phyloP scores from a whole-genome alignment of 2,329 filamentous ascomycete genomes.

The Fusarium duplospermum region DNA sequence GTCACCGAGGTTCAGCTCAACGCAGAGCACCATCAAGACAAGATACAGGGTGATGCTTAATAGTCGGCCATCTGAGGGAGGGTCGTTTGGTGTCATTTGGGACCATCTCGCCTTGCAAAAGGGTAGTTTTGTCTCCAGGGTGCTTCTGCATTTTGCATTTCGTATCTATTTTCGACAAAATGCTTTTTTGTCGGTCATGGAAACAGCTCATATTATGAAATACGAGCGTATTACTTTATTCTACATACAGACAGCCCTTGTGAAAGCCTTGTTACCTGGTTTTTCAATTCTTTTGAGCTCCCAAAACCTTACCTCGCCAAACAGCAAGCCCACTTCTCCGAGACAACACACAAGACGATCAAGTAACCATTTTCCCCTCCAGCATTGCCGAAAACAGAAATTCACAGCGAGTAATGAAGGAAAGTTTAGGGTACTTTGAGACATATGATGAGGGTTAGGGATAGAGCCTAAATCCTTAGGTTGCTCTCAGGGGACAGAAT shows the following conservation, averaged over 20 bases:
- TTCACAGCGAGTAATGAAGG: background rate
- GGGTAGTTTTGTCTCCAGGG: background rate
- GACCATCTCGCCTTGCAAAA: background rate
- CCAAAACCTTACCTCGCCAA: background rate
- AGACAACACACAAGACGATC: background rate
- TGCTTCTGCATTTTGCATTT: background rate
- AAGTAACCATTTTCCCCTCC: too few species aligned
- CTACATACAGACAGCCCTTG: background rate
- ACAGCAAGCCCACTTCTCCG: too few species aligned
- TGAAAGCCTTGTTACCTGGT: background rate
- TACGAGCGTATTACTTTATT: background rate
- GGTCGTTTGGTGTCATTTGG: background rate
- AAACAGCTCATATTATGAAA: background rate
- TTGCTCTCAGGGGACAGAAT: background rate
- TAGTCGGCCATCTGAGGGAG: background rate
- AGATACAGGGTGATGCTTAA: background rate
- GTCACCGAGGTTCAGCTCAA: conserved; percentile 23
- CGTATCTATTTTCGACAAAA: background rate
- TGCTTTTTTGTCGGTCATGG: background rate
- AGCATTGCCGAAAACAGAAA: background rate
- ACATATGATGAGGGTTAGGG: background rate
- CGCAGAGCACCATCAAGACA: background rate
- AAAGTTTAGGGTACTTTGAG: background rate
- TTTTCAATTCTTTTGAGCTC: background rate
- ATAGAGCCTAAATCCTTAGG: background rate